Base-by-base conservation (phyloP, 148 eudicot genomes). In the Gaultheria prostrata region DNA sequence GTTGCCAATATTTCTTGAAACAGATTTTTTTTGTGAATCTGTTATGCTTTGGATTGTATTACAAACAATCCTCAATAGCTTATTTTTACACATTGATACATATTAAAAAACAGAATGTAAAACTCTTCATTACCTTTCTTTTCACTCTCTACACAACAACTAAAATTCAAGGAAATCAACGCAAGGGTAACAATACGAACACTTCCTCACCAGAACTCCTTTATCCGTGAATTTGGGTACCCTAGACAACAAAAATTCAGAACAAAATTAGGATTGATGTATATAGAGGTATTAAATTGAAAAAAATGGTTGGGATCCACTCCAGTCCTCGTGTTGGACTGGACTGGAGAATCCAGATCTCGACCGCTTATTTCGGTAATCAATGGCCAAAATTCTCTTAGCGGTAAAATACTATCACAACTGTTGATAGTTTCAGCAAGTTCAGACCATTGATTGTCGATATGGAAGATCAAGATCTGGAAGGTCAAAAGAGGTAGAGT, bases 221-320 rank as follows among this genome's bases (percentile, higher is more conserved):
- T 67, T 28, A 85, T 72, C 77, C 87, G 67, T 85, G 87, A 76
- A 53, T 80, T 80, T 51, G 67, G 77, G 65, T 81, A 26, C 70
- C 84, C 87, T 85, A 80, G 7, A 15, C 63, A 53, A 80, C 63
- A 75, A 18, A 51, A 73, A 49, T 10, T 3, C 12, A 67, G 1
- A 18, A 69, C 20, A 73, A 24, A 63, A 24, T 1, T 1, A 13
- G 10, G 9, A 63, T 63, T 63, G n/a, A 8, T 8, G 0, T 6
- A 59, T 21, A 21, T 59, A 21, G 4, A 24, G 7, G 8, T 83
- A 13, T 57, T n/a, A 1, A 6, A 32, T 6, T 30, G 30, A 4
- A 67, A 61, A n/a, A 63, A 10, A 10, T 24, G 11, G 30, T 10
- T 24, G 14, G 0, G 15, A 63, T 63, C 32, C 5, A 10, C 30